A percentile compares a stretch with the other conserved stretches of the same genome.
These are phyloP conservation scores for Exophiala bonariae DNA, from an alignment of 2,329 filamentous ascomycete species.

Conservation along the genomic window DNA sequence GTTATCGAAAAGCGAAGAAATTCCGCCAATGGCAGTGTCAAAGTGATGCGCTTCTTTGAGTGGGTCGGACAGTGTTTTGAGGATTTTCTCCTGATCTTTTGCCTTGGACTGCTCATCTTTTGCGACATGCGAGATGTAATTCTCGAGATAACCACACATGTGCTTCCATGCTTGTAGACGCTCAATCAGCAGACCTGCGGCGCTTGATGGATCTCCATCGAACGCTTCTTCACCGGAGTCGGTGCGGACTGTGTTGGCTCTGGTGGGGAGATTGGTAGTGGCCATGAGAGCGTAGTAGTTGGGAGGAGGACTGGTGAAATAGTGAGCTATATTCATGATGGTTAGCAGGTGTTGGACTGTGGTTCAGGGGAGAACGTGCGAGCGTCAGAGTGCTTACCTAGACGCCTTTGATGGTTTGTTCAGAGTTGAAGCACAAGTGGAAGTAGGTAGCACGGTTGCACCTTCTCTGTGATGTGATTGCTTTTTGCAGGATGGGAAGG, in stretches of 20 bases:
- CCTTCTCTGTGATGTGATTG: no score
- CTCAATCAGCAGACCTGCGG: constrained; percentile 78
- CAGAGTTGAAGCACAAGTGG: no score
- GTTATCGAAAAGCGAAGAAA: constrained; percentile 91
- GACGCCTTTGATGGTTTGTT: no score
- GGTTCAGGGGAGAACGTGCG: no score
- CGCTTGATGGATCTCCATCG: constrained; percentile 64
- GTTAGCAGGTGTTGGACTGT: not conserved
- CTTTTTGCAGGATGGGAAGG: no score
- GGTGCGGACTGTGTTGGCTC: constrained; percentile 17
- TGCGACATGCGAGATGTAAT: constrained; percentile 81
- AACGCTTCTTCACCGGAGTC: constrained; percentile 58
- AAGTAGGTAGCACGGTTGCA: no score
- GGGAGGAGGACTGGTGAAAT: constrained; percentile 20
- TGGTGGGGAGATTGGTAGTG: constrained; percentile 13
- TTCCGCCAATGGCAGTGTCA: constrained; percentile 80
- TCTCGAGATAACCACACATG: constrained; percentile 84
- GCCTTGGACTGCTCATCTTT: constrained; percentile 81
- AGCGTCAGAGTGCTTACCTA: no score
- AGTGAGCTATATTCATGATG: constrained; percentile 20
- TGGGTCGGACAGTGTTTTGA: constrained; percentile 88
- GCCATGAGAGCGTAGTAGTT: constrained; percentile 19
- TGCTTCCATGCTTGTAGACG: constrained; percentile 95
- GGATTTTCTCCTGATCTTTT: constrained; percentile 91
- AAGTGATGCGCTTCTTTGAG: constrained; percentile 91